A percentile compares a stretch with the other conserved stretches of the same genome.
Conservation (phyloP, 2,329 filamentous ascomycete genomes). For the Myriosclerotinia scirpicola region DNA sequence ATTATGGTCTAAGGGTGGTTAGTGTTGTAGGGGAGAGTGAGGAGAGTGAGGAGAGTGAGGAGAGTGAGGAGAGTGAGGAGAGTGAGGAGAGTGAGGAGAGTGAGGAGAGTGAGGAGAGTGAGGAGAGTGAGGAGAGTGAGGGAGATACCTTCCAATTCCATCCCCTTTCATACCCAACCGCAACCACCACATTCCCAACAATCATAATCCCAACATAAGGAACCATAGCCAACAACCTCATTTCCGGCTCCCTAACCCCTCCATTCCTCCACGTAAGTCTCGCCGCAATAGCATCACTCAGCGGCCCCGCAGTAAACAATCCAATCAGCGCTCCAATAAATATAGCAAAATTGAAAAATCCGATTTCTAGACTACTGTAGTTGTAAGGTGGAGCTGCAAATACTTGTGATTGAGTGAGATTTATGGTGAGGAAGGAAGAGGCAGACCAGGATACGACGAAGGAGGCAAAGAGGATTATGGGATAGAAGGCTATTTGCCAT, state of each 20-base stretch:
- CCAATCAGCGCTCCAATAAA: slow-evolving; percentile 50
- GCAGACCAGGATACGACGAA: slow-evolving; percentile 57
- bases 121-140: neutral
- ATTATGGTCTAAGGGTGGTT: slow-evolving; percentile 43
- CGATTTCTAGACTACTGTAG: slow-evolving; percentile 45
- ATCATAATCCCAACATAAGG: slow-evolving; percentile 45
- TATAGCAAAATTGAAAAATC: slow-evolving; percentile 52
- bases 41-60: neutral
- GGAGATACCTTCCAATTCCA: slow-evolving; percentile 50
- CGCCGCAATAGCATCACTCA: slow-evolving; percentile 31
- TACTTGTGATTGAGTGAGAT: slow-evolving; percentile 54
- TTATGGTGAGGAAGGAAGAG: slow-evolving; percentile 55
- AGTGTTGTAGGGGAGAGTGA: neutral
- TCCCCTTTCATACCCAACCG: slow-evolving; percentile 53
- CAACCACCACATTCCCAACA: slow-evolving; percentile 55
- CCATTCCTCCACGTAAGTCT: neutral
- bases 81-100: neutral
- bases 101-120: neutral
- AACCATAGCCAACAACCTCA: slow-evolving; percentile 41
- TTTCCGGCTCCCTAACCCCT: slow-evolving; percentile 43
- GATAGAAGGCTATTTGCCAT: slow-evolving; percentile 59
- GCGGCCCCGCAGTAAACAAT: slow-evolving; percentile 35
- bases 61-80: neutral
- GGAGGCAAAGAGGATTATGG: slow-evolving; percentile 61
- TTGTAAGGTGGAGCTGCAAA: slow-evolving; percentile 36